A percentile compares a stretch with the other conserved stretches of the same genome.
Conservation (phyloP, 306 rosid species). For the Vicia faba region DNA sequence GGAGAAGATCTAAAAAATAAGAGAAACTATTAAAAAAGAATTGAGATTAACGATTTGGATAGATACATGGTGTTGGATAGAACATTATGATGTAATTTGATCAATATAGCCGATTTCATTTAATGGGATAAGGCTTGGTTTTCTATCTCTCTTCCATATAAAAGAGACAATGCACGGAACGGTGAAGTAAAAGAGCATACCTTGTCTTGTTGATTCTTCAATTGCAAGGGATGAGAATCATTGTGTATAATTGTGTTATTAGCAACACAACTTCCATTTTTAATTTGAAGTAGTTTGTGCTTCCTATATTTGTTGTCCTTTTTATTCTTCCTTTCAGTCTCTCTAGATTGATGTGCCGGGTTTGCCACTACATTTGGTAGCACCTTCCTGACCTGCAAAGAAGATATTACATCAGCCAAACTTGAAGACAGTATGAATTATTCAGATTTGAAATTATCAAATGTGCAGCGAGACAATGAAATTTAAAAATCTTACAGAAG, state of each 20-base stretch:
- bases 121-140: no score
- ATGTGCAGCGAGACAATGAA: constrained; percentile 1
- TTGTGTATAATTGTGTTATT: constrained; percentile 28
- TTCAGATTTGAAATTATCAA: constrained; percentile 18
- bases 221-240: constrained; percentile 27
- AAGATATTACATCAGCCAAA: constrained; percentile 25
- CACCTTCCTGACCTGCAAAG: constrained; percentile 28
- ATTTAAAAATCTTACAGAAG: constrained; percentile 36
- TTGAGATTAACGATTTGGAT: no score
- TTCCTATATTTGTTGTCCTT: constrained; percentile 18
- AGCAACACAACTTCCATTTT: constrained; percentile 45
- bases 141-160: no score
- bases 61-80: no score
- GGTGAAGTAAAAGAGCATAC: constrained; percentile 23
- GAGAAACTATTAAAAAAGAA: no score
- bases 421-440: neutral
- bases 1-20: no score
- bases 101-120: no score
- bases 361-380: constrained; percentile 26
- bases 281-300: constrained; percentile 32
- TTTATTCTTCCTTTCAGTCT: constrained; percentile 25
- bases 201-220: constrained; percentile 39
- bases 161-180: no score
- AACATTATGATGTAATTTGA: no score
- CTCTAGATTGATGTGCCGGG: constrained; percentile 23